Base-by-base conservation (phyloP, 352 stramenopile genomes). In the Globisporangium alternatum region DNA sequence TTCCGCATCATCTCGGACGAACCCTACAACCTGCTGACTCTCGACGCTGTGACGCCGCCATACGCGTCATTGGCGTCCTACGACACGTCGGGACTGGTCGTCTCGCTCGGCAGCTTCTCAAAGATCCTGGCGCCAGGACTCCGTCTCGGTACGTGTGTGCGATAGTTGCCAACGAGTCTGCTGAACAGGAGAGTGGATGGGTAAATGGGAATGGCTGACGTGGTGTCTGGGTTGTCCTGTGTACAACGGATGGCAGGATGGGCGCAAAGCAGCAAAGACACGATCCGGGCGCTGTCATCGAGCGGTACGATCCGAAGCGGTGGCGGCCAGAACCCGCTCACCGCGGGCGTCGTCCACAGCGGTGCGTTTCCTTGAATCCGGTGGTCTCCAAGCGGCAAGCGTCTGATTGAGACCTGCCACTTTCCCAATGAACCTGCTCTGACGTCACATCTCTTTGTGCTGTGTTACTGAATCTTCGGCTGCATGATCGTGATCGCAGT, bases 111-210 rank as follows among this genome's bases (percentile, higher is more conserved):
- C 22, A 97, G 86, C 61, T 98, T 98, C 61, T 98, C 93, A n/a
- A 98, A 98, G 77, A 98, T 98, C 52, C 85, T 97, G 28, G 78
- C 88, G 33, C 95, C 93, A 28, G 93, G 90, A 41, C 75, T 98
- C 35, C 85, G 95, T 52, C 74, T 97, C 9, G 95, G 95, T 81
- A 93, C 66, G 69, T 61, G 39, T n/a, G n/a, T 7, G 31, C 31
- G 31, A 1, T 37, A 37, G 31, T 37, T 37, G 3, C 31, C 31
- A 37, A 10, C 31, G 31, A 37, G 31, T 55, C 31, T n/a, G 30
- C 5, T 55, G 48, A 22, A 22, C 10, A 41, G 35, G 5, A 2
- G 9, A 41, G 9, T 9, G 35, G 15, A 17, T 12, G 35, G 1
- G 10, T 13, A 25, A 55, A 12, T 1, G 3, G 9, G 25, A 8